A percentile compares a stretch with the other conserved stretches of the same genome.
phyloP scores from a whole-genome alignment of 2,329 filamentous ascomycete species.

The Pseudogymnoascus sp. region DNA sequence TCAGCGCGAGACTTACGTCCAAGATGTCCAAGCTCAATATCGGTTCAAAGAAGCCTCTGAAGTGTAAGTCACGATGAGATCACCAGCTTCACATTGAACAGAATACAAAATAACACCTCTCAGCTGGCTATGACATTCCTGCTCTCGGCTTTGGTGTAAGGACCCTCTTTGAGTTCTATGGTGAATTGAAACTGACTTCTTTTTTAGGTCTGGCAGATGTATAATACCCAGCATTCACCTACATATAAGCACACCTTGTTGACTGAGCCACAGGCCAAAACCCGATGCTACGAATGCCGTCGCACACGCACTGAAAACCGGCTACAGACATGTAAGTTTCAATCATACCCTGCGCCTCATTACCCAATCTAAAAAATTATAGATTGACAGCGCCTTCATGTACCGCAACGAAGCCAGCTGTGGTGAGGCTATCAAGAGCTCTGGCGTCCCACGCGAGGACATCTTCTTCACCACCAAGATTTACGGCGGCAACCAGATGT shows the following conservation, averaged over 20 bases:
- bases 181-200: not conserved
- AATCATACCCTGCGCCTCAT: not conserved
- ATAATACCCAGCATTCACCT: not conserved
- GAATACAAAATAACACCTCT: not conserved
- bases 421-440: constrained; percentile 41
- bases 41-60: not conserved
- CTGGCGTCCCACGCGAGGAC: constrained; percentile 42
- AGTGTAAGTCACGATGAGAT: not conserved
- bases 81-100: not conserved
- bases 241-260: not conserved
- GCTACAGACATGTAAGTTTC: constrained; percentile 45
- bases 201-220: constrained; percentile 3
- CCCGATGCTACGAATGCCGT: constrained; percentile 24
- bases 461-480: constrained; percentile 58
- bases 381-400: constrained; percentile 48
- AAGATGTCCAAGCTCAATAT: not conserved
- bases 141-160: constrained; percentile 49
- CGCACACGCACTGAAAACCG: constrained; percentile 40
- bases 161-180: constrained; percentile 6
- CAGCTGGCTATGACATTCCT: constrained; percentile 50
- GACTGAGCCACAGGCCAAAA: not conserved
- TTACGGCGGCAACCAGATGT: constrained; percentile 39
- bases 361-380: constrained; percentile 6
- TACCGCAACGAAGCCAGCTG: constrained; percentile 51
- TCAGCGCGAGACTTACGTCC: not conserved